phyloP scores from a whole-genome alignment of 176 grass and related monocot genomes.

The Zoysia japonica region DNA sequence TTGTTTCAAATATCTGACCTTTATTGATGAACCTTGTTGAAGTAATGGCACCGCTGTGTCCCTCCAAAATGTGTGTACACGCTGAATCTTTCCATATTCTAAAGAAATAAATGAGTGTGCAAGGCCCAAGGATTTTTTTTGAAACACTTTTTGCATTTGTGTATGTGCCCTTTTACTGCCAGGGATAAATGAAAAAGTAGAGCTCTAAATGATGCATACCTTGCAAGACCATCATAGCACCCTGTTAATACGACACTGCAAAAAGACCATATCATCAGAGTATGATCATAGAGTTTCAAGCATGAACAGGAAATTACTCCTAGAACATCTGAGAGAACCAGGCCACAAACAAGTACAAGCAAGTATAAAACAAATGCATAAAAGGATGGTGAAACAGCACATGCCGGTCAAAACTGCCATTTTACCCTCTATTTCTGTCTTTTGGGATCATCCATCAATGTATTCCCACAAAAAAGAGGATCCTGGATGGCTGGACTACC shows the following conservation, averaged over 20 bases:
- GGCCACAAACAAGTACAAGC: neutral
- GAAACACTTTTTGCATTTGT: neutral
- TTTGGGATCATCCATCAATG: neutral
- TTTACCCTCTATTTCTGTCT: neutral
- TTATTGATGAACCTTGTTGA: slow-evolving; percentile 68
- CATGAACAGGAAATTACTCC: neutral
- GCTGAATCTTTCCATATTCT: slow-evolving; percentile 80
- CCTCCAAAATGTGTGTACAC: slow-evolving; percentile 79
- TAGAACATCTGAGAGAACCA: neutral
- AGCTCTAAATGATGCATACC: slow-evolving; percentile 49
- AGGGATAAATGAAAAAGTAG: neutral
- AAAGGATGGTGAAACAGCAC: neutral
- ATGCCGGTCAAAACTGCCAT: neutral
- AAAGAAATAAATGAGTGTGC: slow-evolving; percentile 35
- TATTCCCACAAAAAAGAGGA: neutral
- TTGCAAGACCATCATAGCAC: slow-evolving; percentile 79
- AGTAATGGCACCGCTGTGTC: slow-evolving; percentile 70
- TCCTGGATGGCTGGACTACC: neutral
- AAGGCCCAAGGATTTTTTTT: slow-evolving; percentile 8
- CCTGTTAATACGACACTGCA: slow-evolving; percentile 89
- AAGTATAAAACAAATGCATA: neutral
- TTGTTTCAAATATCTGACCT: slow-evolving; percentile 42
- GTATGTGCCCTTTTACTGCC: neutral
- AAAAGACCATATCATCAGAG: slow-evolving; percentile 21
- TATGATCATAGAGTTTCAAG: too few species aligned